Evolutionary conservation across 208 protist genomes (phyloP), one percentile per base, ranked within the genome.

Genomic region (Leishmania mexicana): DNA sequence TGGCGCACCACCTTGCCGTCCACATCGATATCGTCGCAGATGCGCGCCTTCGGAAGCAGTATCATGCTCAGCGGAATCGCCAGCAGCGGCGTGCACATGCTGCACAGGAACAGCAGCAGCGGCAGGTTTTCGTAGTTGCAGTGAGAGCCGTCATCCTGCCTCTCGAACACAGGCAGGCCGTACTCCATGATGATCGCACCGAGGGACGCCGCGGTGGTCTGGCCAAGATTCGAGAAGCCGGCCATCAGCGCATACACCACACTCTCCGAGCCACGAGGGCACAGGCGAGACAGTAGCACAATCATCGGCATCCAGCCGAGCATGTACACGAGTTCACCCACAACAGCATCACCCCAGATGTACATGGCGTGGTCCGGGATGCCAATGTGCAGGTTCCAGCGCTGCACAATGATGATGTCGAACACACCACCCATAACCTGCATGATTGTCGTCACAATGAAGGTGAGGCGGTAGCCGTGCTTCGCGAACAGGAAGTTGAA

Each of bases 401-500:
- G 90, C 83, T 90, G 81, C 64, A 94, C 87, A 57, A 95, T 92
- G 68, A 93, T 87, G 53, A 95, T 84, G 57, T 78, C 75, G 70
- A 94, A 85, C 47, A 95, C 35, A 51, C 64, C 85, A 28, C 84
- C 87, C 53, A 90, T 42, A 24, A 92, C 80, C 65, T 87, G 75
- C 58, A 90, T 47, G 8, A 85, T 54, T 17, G 80, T 85, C n/a
- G 85, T 89, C 21, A 84, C 67, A n/a, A 87, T 54, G 74, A 88
- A 92, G 3, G 89, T 89, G 17, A 92, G 62, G 13, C 87, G 84
- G 77, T 93, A 95, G 42, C 81, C 85, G 24, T 76, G 73, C 83
- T 90, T 90, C 19, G 83, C 83, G 81, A 94, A 94, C 28, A 92
- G 80, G 84, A 90, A 91, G 75, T 79, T 88, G 76, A 96, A 96